These are phyloP conservation scores for Populus alba DNA, from an alignment of 345 rosid species.

Conservation along the genomic window DNA sequence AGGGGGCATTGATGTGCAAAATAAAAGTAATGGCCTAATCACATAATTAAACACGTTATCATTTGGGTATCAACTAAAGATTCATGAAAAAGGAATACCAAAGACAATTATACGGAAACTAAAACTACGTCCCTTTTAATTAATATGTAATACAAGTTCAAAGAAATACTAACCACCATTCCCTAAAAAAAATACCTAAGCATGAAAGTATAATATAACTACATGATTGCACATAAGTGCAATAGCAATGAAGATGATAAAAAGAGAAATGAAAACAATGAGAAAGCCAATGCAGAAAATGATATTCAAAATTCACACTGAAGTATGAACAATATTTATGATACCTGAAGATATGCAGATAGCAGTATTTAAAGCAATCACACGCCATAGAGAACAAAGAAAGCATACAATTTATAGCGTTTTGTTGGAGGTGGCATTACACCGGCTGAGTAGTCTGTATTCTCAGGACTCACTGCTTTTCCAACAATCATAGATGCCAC, in stretches of 20 bases:
- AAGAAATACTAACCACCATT: background rate
- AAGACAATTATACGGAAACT: background rate
- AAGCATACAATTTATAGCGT: slow-evolving; percentile 51
- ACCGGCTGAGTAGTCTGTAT: slow-evolving; percentile 31
- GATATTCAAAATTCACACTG: background rate
- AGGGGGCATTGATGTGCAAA: too few species aligned
- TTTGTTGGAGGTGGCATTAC: slow-evolving; percentile 47
- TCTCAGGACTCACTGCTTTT: slow-evolving; percentile 34
- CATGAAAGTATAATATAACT: background rate
- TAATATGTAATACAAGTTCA: background rate
- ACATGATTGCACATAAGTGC: background rate
- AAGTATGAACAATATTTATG: background rate
- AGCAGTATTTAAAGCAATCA: slow-evolving; percentile 12
- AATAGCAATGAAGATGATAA: background rate
- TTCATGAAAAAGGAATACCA: background rate
- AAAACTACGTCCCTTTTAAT: background rate
- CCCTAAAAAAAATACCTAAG: background rate
- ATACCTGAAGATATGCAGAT: slow-evolving; percentile 1
- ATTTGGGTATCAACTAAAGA: too few species aligned
- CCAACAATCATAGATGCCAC: slow-evolving; percentile 24
- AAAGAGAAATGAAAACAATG: background rate
- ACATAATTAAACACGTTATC: too few species aligned
- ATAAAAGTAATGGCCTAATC: too few species aligned
- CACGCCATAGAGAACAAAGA: slow-evolving; percentile 14
- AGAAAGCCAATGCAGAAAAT: background rate